Evolutionary conservation across 495 filamentous ascomycete genomes (phyloP).

Genomic region (Daldinia loculata): DNA sequence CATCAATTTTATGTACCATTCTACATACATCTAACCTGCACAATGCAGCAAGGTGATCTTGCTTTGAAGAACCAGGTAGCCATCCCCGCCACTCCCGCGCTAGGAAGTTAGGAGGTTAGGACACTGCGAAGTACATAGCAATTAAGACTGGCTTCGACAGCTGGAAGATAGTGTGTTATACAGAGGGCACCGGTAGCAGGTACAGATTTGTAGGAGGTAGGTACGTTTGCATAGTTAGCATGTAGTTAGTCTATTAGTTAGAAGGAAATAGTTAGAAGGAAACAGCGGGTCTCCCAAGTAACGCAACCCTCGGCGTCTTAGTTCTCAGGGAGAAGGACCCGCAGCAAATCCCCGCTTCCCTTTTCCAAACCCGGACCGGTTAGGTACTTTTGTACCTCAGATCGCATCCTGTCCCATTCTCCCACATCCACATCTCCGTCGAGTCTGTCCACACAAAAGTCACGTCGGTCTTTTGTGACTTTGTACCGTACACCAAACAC

Average conservation of each 20-base stretch:
- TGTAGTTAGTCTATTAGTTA: neutral
- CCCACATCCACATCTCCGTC: conserved; percentile 37
- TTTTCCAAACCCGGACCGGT: conserved; percentile 9
- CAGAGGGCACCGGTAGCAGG: no score
- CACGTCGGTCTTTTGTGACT: conserved; percentile 31
- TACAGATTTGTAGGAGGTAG: neutral
- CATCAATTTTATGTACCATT: neutral
- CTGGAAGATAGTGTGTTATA: neutral
- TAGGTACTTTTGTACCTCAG: conserved; percentile 36
- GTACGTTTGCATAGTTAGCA: neutral
- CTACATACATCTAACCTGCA: conserved; percentile 9
- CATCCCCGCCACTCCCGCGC: conserved; percentile 7
- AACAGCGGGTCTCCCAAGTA: conserved; percentile 37
- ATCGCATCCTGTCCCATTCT: conserved; percentile 27
- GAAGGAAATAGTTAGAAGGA: conserved; percentile 26
- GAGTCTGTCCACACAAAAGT: conserved; percentile 41
- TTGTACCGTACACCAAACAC: conserved; percentile 40
- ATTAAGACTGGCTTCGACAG: neutral
- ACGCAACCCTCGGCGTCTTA: conserved; percentile 48
- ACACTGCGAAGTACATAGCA: neutral
- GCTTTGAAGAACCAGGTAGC: conserved; percentile 27
- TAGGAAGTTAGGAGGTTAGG: conserved; percentile 20
- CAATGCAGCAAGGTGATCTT: conserved; percentile 47
- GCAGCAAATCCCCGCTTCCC: conserved; percentile 31
- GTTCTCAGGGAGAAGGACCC: conserved; percentile 19